Percentiles rank a stretch among this genome's conserved stretches.
These are phyloP conservation scores for Cicer arietinum DNA, from an alignment of 306 rosid species.

Conservation along the genomic window DNA sequence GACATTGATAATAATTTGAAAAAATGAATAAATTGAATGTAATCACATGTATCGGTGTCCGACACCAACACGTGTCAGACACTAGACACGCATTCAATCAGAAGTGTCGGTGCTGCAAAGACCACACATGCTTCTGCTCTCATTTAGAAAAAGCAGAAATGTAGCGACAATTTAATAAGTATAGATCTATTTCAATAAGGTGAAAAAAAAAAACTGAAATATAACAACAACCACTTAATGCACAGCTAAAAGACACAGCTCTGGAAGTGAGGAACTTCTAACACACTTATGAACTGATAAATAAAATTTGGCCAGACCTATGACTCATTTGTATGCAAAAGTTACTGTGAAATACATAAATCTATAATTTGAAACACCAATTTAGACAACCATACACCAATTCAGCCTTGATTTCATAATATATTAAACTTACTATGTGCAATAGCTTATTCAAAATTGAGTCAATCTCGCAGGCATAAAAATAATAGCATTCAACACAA, in stretches of 20 bases:
- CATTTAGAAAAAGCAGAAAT: conserved; percentile 20
- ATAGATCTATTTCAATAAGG: conserved; percentile 32
- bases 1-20: too few relatives aligned
- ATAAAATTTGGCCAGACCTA: neutral
- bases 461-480: conserved; percentile 13
- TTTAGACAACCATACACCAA: conserved; percentile 15
- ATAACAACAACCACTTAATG: conserved; percentile 13
- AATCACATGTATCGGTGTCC: too few relatives aligned
- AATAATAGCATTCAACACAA: conserved; percentile 18
- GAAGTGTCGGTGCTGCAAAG: too few relatives aligned
- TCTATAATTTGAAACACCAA: neutral
- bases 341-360: neutral
- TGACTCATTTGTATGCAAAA: neutral
- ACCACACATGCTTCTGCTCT: conserved; percentile 37
- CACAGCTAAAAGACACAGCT: neutral
- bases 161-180: conserved; percentile 16
- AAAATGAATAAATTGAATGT: too few relatives aligned
- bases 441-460: conserved; percentile 21
- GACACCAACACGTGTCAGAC: too few relatives aligned
- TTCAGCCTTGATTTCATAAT: neutral
- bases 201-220: conserved; percentile 10
- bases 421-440: conserved; percentile 14
- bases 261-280: conserved; percentile 16
- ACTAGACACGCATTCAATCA: too few relatives aligned
- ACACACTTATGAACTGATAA: conserved; percentile 10